A percentile compares a stretch with the other conserved stretches of the same genome.
Conservation (phyloP, 2,329 filamentous ascomycete genomes). For the Cytospora piceicola region DNA sequence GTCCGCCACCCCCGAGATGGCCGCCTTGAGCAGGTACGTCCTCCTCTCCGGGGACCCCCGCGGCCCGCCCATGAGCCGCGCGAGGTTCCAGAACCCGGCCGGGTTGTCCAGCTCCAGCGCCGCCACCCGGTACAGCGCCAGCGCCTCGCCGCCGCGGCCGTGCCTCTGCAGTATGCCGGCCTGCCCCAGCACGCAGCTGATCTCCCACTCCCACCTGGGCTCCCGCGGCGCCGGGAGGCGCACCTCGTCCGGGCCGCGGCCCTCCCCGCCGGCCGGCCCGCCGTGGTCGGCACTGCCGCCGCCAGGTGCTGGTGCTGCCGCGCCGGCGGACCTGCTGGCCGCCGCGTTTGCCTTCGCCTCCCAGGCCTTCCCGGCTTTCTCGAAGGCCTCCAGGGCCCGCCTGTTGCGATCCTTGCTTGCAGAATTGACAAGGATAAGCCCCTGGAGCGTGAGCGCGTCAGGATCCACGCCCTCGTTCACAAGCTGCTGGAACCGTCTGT, state of each 20-base stretch:
- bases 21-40: conserved; percentile 39
- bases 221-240: conserved; percentile 9
- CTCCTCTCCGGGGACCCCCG: conserved; percentile 34
- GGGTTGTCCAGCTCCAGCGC: conserved; percentile 40
- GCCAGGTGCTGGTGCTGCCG: neutral
- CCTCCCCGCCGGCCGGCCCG: conserved; percentile 8
- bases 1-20: conserved; percentile 36
- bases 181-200: conserved; percentile 38
- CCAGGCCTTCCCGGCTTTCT: conserved; percentile 20
- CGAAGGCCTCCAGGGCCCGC: conserved; percentile 37
- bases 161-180: conserved; percentile 35
- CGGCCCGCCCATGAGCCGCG: conserved; percentile 34
- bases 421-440: conserved; percentile 34
- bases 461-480: conserved; percentile 34
- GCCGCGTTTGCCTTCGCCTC: conserved; percentile 5
- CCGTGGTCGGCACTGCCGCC: neutral
- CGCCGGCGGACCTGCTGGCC: neutral
- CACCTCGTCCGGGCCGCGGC: neutral
- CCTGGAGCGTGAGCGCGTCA: conserved; percentile 45
- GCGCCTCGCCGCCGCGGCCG: conserved; percentile 31
- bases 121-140: conserved; percentile 35
- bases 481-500: conserved; percentile 34
- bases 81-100: conserved; percentile 36
- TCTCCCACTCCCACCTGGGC: conserved; percentile 44
- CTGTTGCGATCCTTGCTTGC: conserved; percentile 31